These are phyloP conservation scores for Candida tunisiensis DNA, from an alignment of 1,139 yeast species.

Conservation along the genomic window DNA sequence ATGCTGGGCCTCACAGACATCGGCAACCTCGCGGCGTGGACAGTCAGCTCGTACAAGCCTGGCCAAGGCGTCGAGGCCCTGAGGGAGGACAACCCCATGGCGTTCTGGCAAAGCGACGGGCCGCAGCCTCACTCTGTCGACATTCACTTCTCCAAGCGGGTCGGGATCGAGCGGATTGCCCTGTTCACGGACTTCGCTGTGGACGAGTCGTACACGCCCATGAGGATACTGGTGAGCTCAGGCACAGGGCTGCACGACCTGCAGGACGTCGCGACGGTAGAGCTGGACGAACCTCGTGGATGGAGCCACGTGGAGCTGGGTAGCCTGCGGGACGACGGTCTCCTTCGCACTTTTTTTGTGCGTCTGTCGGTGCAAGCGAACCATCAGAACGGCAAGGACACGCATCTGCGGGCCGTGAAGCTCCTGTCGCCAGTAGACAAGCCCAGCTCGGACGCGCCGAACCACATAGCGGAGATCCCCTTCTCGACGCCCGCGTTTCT, in stretches of 20 bases:
- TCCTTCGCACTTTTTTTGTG: slow-evolving; percentile 57
- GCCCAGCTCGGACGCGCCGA: slow-evolving; percentile 4
- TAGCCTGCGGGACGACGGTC: slow-evolving; percentile 30
- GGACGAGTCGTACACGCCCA: slow-evolving; percentile 92
- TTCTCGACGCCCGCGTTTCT: too few relatives aligned
- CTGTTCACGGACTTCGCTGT: slow-evolving; percentile 46
- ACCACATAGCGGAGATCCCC: not conserved
- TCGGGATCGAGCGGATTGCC: slow-evolving; percentile 51
- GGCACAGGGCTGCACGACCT: slow-evolving; percentile 84
- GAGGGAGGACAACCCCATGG: slow-evolving; percentile 55
- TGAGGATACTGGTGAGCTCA: slow-evolving; percentile 48
- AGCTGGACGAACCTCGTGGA: slow-evolving; percentile 60
- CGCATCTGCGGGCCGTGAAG: slow-evolving; percentile 67
- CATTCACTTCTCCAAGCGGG: slow-evolving; percentile 67
- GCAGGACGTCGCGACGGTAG: slow-evolving; percentile 51
- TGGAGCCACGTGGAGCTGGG: slow-evolving; percentile 71
- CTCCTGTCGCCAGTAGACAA: slow-evolving; percentile 31
- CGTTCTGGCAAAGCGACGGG: slow-evolving; percentile 96
- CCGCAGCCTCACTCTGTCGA: slow-evolving; percentile 77
- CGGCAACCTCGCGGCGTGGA: slow-evolving; percentile 76
- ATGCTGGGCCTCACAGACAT: slow-evolving; percentile 47
- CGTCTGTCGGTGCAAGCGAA: slow-evolving; percentile 59
- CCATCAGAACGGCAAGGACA: slow-evolving; percentile 94
- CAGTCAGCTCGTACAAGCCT: slow-evolving; percentile 56
- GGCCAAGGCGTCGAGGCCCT: slow-evolving; percentile 59